Evolutionary conservation across 2,329 filamentous ascomycete genomes (phyloP).

Genomic region (Dryadomyces quercus-mongolicae): DNA sequence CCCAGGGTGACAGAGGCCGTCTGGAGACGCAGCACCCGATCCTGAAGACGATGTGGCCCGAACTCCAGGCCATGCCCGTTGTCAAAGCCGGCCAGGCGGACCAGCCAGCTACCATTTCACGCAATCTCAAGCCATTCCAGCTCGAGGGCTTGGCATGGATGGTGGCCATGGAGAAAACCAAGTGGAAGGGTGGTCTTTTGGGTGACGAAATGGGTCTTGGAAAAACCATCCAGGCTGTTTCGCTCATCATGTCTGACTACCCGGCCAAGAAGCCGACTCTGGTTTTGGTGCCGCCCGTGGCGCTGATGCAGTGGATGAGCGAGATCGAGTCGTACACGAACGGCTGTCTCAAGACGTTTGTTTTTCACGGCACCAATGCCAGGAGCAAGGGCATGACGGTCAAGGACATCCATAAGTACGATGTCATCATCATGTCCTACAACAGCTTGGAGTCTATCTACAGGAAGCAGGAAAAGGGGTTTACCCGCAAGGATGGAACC

Average conservation of each 20-base stretch:
- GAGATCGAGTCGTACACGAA: constrained; percentile 76
- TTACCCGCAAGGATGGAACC: constrained; percentile 65
- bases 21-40: constrained; percentile 68
- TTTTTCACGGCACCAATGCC: constrained; percentile 78
- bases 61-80: constrained; percentile 54
- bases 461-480: constrained; percentile 85
- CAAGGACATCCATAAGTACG: constrained; percentile 66
- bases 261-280: constrained; percentile 72
- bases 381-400: constrained; percentile 67
- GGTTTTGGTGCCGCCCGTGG: constrained; percentile 84
- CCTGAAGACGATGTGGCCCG: constrained; percentile 74
- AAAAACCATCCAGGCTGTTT: constrained; percentile 97
- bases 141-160: constrained; percentile 93
- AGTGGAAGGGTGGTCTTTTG: constrained; percentile 80
- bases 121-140: constrained; percentile 84
- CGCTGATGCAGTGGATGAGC: constrained; percentile 87
- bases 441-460: constrained; percentile 83
- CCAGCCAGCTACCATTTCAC: constrained; percentile 67
- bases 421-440: constrained; percentile 97
- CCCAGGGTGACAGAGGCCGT: constrained; percentile 43
- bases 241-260: constrained; percentile 95
- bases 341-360: constrained; percentile 77
- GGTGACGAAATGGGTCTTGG: constrained; percentile 99
- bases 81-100: constrained; percentile 50
- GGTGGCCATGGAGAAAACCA: constrained; percentile 72